phyloP scores from a whole-genome alignment of 192 early-diverging fungal genomes.

The Thoreauomyces humboldtii region DNA sequence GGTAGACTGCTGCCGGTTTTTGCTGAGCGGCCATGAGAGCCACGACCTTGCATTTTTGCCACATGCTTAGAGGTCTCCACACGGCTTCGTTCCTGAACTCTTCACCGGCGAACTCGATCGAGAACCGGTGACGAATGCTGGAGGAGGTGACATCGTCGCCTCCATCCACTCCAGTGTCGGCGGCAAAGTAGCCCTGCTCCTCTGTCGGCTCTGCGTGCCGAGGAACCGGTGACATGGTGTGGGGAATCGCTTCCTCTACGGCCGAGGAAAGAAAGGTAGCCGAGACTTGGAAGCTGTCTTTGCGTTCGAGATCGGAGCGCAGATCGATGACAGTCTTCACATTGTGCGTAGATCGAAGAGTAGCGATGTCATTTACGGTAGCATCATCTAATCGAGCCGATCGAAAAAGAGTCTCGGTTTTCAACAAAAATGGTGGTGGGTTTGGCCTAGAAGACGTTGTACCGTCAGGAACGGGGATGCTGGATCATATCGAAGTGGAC shows the following conservation, averaged over 20 bases:
- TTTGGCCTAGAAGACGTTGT: background rate
- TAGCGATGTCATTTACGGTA: conserved; percentile 22
- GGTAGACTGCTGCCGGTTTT: conserved; percentile 25
- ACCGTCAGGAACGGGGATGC: background rate
- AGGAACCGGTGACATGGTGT: background rate
- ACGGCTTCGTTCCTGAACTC: conserved; percentile 28
- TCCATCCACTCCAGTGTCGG: too few species aligned
- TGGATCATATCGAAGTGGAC: background rate
- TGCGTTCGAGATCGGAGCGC: conserved; percentile 31
- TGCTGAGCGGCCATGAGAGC: conserved; percentile 27
- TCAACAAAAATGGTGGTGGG: too few species aligned
- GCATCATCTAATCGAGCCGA: conserved; percentile 24
- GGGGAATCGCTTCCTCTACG: conserved; percentile 18
- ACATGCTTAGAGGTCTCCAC: conserved; percentile 17
- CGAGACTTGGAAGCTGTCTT: conserved; percentile 25
- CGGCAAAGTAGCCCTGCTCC: too few species aligned
- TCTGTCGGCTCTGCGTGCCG: too few species aligned
- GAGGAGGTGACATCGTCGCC: background rate
- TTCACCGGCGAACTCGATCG: conserved; percentile 33
- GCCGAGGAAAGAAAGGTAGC: conserved; percentile 28
- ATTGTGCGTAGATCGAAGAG: conserved; percentile 21
- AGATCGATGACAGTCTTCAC: conserved; percentile 49
- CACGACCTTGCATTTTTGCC: conserved; percentile 27
- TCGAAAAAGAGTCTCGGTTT: background rate
- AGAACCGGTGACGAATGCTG: conserved; percentile 3